Percentiles rank a stretch among this genome's conserved stretches.
Conservation (phyloP, 345 rosid genomes). For the Syzygium jambos region DNA sequence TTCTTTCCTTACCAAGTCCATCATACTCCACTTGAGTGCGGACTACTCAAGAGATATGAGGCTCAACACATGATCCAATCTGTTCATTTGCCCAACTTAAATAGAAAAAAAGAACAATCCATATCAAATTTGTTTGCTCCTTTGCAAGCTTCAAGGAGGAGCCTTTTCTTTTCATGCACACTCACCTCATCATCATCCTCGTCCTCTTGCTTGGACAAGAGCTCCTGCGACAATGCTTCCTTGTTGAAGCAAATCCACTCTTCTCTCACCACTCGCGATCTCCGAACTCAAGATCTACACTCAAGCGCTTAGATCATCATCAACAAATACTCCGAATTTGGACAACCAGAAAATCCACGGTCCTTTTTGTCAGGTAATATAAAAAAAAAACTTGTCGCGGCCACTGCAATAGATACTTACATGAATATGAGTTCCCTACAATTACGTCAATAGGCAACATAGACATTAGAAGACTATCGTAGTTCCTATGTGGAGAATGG, state of each 20-base stretch:
- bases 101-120: too few species aligned
- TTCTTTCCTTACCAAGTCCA: too few species aligned
- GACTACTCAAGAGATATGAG: too few species aligned
- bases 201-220: slow-evolving; percentile 1
- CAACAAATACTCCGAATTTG: slow-evolving; percentile 21
- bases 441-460: neutral
- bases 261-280: slow-evolving; percentile 14
- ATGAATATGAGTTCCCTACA: neutral
- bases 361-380: slow-evolving; percentile 10
- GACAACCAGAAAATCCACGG: slow-evolving; percentile 10
- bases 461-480: slow-evolving; percentile 11
- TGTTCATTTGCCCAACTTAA: too few species aligned
- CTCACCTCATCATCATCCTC: neutral
- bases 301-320: slow-evolving; percentile 25
- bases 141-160: neutral
- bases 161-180: neutral
- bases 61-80: too few species aligned
- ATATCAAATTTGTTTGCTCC: too few species aligned
- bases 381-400: slow-evolving; percentile 38
- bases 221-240: slow-evolving; percentile 9
- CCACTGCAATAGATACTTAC: neutral
- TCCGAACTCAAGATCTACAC: slow-evolving; percentile 18
- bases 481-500: slow-evolving; percentile 20
- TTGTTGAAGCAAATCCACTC: slow-evolving; percentile 36
- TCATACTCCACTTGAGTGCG: too few species aligned